Conservation (phyloP, 1,284 basidiomycete species). For the Heterobasidion occidentale region DNA sequence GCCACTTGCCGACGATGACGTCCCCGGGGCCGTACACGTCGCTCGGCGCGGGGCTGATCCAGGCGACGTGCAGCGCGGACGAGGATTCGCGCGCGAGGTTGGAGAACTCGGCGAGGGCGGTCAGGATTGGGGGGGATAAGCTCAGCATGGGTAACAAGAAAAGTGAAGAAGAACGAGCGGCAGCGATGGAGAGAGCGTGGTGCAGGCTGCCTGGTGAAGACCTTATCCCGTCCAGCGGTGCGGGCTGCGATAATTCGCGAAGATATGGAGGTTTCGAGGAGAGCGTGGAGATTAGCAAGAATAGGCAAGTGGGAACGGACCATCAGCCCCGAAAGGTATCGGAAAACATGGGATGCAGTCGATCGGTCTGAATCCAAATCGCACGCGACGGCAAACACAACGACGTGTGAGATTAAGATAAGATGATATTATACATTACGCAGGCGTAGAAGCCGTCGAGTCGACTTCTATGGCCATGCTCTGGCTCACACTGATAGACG, state of each 20-base stretch:
- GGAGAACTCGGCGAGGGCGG: conserved; percentile 5
- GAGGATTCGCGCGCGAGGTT: not conserved
- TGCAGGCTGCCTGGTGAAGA: conserved; percentile 7
- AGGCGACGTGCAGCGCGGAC: conserved; percentile 14
- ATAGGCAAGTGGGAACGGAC: no score
- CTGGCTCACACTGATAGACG: conserved; percentile 10
- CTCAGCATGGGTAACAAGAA: conserved; percentile 5
- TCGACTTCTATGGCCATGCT: conserved; percentile 39
- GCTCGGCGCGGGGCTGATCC: conserved; percentile 20
- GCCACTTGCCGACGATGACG: conserved; percentile 22
- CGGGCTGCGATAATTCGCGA: no score
- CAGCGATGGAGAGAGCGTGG: no score
- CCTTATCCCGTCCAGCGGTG: not conserved
- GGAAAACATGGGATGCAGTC: not conserved
- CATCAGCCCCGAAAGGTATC: no score
- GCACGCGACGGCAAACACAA: not conserved
- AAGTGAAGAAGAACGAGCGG: conserved; percentile 1
- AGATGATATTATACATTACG: conserved; percentile 1
- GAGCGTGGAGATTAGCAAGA: no score
- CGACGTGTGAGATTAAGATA: not conserved
- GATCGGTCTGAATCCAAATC: not conserved
- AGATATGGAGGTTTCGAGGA: no score
- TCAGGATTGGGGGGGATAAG: conserved; percentile 6
- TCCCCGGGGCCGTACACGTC: conserved; percentile 22
- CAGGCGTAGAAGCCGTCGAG: conserved; percentile 44